Conservation (phyloP, 768 basidiomycete species). For the Trametes gibbosa region DNA sequence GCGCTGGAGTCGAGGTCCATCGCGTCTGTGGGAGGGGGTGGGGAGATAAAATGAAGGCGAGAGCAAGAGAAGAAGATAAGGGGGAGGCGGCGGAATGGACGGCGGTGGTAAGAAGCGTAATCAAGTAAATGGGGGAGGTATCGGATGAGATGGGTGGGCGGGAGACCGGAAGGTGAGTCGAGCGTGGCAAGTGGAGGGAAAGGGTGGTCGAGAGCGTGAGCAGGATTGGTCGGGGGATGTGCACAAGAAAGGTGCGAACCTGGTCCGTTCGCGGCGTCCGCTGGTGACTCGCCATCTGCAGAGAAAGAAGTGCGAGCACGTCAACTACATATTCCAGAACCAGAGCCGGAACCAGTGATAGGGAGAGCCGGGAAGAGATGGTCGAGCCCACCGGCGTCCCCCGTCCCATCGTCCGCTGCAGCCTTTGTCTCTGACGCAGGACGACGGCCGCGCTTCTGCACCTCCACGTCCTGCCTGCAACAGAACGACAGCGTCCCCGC, state of each 20-base stretch:
- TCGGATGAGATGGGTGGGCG: neutral
- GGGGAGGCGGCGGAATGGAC: neutral
- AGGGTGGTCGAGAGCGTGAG: neutral
- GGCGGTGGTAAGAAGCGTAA: neutral
- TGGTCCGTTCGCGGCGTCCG: constrained; percentile 11
- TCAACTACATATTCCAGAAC: constrained; percentile 11
- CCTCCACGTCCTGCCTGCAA: neutral
- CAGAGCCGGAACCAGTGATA: neutral
- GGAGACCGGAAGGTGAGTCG: neutral
- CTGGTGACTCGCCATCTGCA: constrained; percentile 14
- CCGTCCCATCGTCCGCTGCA: neutral
- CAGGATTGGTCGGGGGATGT: no score
- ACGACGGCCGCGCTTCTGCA: neutral
- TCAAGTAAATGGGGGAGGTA: neutral
- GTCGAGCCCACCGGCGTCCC: constrained; percentile 11
- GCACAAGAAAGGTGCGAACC: constrained; percentile 12
- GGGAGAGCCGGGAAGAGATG: constrained; percentile 20
- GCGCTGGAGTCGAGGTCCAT: constrained; percentile 56
- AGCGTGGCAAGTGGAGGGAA: no score
- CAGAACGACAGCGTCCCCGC: neutral
- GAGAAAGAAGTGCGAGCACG: neutral
- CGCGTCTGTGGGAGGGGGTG: constrained; percentile 34
- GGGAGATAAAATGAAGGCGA: neutral
- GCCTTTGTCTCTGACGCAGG: neutral
- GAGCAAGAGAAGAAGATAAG: neutral